Percentiles rank a stretch among this genome's conserved stretches.
Conservation (phyloP, 768 basidiomycete genomes). For the Sistotremastrum suecicum region DNA sequence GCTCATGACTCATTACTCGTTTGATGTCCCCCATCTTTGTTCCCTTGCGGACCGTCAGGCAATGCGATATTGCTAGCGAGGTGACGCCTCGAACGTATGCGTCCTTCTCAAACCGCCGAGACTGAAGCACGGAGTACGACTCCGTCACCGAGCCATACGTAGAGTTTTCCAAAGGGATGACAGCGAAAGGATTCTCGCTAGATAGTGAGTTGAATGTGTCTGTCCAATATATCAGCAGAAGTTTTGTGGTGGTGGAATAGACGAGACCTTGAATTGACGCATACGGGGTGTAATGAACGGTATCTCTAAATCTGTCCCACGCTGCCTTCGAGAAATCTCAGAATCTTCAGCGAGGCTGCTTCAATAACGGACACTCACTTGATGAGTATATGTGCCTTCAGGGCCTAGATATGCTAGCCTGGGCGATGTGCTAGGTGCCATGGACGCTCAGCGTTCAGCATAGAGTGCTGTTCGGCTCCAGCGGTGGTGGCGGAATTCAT, state of each 20-base stretch:
- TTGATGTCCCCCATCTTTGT: constrained; percentile 39
- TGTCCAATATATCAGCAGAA: constrained; percentile 15
- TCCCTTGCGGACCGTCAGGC: constrained; percentile 49
- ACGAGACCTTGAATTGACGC: constrained; percentile 26
- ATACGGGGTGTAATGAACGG: constrained; percentile 28
- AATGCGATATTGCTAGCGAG: constrained; percentile 49
- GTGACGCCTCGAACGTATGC: constrained; percentile 48
- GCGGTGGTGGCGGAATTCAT: too few relatives aligned
- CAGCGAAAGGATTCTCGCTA: constrained; percentile 30
- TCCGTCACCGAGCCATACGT: constrained; percentile 62
- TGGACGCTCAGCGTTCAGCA: background rate
- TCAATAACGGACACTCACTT: constrained; percentile 19
- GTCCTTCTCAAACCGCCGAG: constrained; percentile 19
- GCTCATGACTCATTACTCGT: constrained; percentile 64
- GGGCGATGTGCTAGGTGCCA: constrained; percentile 2
- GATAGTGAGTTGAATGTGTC: constrained; percentile 46
- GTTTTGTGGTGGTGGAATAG: background rate
- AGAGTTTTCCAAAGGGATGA: constrained; percentile 75
- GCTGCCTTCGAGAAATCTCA: constrained; percentile 24
- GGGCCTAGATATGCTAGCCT: constrained; percentile 49
- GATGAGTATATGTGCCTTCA: constrained; percentile 59
- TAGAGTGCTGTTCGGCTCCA: too few relatives aligned
- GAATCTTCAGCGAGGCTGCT: constrained; percentile 11
- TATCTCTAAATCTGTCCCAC: constrained; percentile 28
- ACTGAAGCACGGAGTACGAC: constrained; percentile 53